Conservation (phyloP, 805 yeast species). For the Lipomyces yamanashiensis region DNA sequence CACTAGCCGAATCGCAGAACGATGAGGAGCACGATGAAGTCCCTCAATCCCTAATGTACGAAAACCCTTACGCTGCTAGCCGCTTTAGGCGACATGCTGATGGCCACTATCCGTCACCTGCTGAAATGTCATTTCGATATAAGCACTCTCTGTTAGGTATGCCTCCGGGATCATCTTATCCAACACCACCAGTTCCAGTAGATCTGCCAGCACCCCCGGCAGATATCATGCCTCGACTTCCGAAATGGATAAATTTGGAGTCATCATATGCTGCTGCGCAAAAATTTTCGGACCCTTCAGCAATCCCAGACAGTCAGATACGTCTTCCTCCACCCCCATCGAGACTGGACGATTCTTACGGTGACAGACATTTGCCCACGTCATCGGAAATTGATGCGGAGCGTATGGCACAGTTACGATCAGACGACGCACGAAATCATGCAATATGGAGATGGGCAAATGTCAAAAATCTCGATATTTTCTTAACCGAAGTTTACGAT, state of each 20-base stretch:
- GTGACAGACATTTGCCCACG: neutral
- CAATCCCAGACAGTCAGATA: constrained; percentile 4
- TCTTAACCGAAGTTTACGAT: constrained; percentile 77
- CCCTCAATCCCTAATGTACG: constrained; percentile 33
- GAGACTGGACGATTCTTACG: constrained; percentile 16
- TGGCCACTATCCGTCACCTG: constrained; percentile 29
- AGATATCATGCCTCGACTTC: constrained; percentile 25
- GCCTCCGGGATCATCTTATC: constrained; percentile 34
- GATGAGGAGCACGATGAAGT: constrained; percentile 31
- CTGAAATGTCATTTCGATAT: constrained; percentile 34
- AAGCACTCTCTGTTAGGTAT: constrained; percentile 28
- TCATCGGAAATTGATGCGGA: constrained; percentile 8
- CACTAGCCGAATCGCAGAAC: neutral
- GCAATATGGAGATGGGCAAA: constrained; percentile 98
- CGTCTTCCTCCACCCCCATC: constrained; percentile 34
- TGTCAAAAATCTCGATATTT: constrained; percentile 86
- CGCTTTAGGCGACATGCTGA: constrained; percentile 25
- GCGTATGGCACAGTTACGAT: constrained; percentile 44
- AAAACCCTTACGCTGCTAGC: constrained; percentile 11
- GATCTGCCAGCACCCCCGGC: constrained; percentile 36
- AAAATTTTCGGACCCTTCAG: neutral
- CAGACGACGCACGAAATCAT: constrained; percentile 66
- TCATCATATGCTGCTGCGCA: constrained; percentile 28
- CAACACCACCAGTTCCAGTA: constrained; percentile 33
- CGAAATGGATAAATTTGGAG: constrained; percentile 33